A percentile compares a stretch with the other conserved stretches of the same genome.
These are phyloP conservation scores for Hippophae tibetana DNA, from an alignment of 306 rosid genomes.

Conservation along the genomic window DNA sequence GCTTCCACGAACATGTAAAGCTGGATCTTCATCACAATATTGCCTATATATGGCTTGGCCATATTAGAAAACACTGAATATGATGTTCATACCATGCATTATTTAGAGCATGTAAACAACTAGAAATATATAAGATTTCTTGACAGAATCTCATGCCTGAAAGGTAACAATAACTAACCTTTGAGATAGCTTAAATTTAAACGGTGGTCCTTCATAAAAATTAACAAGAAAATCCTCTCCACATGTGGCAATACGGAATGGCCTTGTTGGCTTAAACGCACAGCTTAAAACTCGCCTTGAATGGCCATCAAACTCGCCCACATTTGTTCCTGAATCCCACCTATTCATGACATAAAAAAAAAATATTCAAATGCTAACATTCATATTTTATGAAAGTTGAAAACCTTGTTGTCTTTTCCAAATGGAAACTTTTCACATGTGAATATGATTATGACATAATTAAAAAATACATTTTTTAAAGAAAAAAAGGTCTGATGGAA, in stretches of 20 bases:
- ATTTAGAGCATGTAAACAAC: neutral
- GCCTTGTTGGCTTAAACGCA: constrained; percentile 77
- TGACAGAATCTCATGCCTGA: neutral
- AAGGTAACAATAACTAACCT: constrained; percentile 32
- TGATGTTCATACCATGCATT: too few species aligned
- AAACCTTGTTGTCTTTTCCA: too few species aligned
- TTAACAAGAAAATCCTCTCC: constrained; percentile 92
- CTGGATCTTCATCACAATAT: too few species aligned
- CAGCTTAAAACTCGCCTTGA: constrained; percentile 87
- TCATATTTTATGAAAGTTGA: too few species aligned
- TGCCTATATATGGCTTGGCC: too few species aligned
- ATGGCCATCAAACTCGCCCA: constrained; percentile 95
- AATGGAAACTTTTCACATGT: too few species aligned
- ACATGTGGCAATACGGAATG: constrained; percentile 82
- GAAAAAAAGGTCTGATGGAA: too few species aligned
- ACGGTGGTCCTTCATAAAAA: constrained; percentile 94
- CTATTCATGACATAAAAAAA: constrained; percentile 23
- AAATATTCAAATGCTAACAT: neutral
- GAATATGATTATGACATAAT: too few species aligned
- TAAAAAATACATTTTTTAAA: too few species aligned
- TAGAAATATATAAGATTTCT: neutral
- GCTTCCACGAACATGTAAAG: too few species aligned
- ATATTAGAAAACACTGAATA: too few species aligned
- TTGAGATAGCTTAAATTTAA: constrained; percentile 79
- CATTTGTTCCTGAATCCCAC: constrained; percentile 96